Evolutionary conservation across 768 basidiomycete species (phyloP), one percentile per base, ranked within the genome.

Genomic region (Agaricus subrufescens): DNA sequence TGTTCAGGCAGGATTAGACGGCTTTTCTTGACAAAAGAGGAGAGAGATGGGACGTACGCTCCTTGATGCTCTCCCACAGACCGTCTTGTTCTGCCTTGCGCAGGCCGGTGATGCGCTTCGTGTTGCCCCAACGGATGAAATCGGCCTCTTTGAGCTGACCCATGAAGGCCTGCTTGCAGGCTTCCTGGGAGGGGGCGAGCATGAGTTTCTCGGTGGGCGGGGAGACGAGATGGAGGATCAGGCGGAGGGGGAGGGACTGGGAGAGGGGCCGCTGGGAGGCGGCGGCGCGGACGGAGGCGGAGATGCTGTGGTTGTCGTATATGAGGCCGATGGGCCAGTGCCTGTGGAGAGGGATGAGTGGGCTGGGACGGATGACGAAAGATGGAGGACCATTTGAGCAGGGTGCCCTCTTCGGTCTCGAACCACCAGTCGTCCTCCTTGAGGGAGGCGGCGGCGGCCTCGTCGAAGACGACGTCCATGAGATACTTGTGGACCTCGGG

Each of bases 371-470:
- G 29, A 30, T 46, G 19, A 12, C 47, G 50, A 54, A 14, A 45
- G 54, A 49, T 77, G 84, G 59, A 56, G 11, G 25, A 96, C 96
- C 96, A 98, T 73, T 94, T 92, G 63, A 95, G 78, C 48, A 90
- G 66, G 5, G 79, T 82, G 30, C 91, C 91, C 61, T 85, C 88
- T 52, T 90, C 89, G 59, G 86, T 89, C 71, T 97, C 94, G 69
- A 99, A 97, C 97, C 96, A 98, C 91, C 96, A 94, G 51, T 95
- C 90, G 56, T 91, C 89, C 61, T 94, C 91, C 65, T 89, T 89
- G 58, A 95, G 71, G 9, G 77, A 63, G 58, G 85, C 86, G 4
- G 85, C 84, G 30, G 87, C 86, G 37, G 82, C 79, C 64, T 96
- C 94, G 66, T 97, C 93, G 64, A 98, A 87, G 11, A 95, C 91